Evolutionary conservation across 2,329 filamentous ascomycete genomes (phyloP), one percentile per base, ranked within the genome.

Genomic region (Diaporthe sp.): DNA sequence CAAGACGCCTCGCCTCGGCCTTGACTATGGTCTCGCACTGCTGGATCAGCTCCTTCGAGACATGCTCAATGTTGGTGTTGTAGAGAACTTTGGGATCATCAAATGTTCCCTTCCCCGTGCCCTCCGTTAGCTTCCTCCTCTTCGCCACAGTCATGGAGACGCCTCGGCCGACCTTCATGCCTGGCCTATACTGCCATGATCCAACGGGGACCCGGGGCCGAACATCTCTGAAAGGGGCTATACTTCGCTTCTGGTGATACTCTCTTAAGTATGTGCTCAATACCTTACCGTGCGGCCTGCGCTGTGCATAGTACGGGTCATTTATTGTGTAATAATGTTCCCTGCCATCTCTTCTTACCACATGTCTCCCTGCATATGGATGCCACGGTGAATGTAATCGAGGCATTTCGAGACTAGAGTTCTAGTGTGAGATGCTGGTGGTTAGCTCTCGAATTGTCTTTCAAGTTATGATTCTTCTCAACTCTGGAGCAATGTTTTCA

Each of bases 101-200:
- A 13, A 63, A 25, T 12, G 60, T 44, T 2, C 60, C 60, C 1
- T 44, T 20, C 7, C 60, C 60, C 9, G 39, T 25, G 15, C 60
- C 60, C 0, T 22, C 0, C 1, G 3, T 5, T 7, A 63, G 15
- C 0, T 5, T 31, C 4, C 4, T 0, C 4, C 2, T 12, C 3
- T 63, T 25, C 2, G 0, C 15, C 0, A 1, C 37, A 0, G 15
- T 42, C 58, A 61, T 44, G 7, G 60, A 15, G 1, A 31, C 15
- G 7, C 60, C 60, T 2, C 42, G 42, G n/a, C 60, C 60, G 12
- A 63, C 12, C 10, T 20, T 63, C 60, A 63, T 63, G 2, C 60
- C 60, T 5, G 39, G 7, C n/a, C 60, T 9, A 2, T 63, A 22
- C 25, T 31, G 6, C 60, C 60, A 63, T 4, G 5, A 5, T 4